Evolutionary conservation across 129 eudicot species (phyloP).

Genomic region (Oenanthe sinensis): DNA sequence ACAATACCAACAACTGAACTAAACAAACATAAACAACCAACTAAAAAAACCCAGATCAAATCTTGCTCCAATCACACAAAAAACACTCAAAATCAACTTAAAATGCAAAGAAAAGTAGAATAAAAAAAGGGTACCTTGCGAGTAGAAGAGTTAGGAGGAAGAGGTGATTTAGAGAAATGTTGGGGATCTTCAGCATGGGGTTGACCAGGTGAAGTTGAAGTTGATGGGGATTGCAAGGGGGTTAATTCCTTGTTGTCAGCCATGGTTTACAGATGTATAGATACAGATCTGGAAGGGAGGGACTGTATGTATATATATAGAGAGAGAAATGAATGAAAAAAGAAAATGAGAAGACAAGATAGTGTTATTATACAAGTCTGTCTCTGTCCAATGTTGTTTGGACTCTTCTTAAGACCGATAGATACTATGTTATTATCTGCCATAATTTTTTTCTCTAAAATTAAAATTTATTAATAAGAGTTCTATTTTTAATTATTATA

Average conservation of each 20-base stretch:
- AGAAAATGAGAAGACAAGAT: neutral
- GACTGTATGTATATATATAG: neutral
- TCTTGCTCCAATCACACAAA: neutral
- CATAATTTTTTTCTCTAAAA: too few relatives aligned
- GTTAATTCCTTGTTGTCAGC: neutral
- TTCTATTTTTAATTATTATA: too few relatives aligned
- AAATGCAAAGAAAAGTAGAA: neutral
- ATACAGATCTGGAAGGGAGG: neutral
- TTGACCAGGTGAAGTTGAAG: neutral
- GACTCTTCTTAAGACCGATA: neutral
- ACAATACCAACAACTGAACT: neutral
- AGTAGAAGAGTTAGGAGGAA: conserved; percentile 80
- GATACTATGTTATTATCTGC: too few relatives aligned
- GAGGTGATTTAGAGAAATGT: conserved; percentile 67
- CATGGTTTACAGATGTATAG: neutral
- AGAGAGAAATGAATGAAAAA: too few relatives aligned
- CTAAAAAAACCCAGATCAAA: neutral
- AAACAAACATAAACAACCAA: neutral
- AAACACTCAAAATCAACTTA: neutral
- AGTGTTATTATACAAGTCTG: neutral
- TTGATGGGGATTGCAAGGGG: neutral
- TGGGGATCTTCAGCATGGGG: conserved; percentile 41
- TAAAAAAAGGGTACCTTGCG: conserved; percentile 54
- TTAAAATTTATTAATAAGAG: too few relatives aligned
- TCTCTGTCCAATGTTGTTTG: neutral